Percentiles rank a stretch among this genome's conserved stretches.
These are phyloP conservation scores for Lactifluus rugatus DNA, from an alignment of 768 basidiomycete species.

Conservation along the genomic window DNA sequence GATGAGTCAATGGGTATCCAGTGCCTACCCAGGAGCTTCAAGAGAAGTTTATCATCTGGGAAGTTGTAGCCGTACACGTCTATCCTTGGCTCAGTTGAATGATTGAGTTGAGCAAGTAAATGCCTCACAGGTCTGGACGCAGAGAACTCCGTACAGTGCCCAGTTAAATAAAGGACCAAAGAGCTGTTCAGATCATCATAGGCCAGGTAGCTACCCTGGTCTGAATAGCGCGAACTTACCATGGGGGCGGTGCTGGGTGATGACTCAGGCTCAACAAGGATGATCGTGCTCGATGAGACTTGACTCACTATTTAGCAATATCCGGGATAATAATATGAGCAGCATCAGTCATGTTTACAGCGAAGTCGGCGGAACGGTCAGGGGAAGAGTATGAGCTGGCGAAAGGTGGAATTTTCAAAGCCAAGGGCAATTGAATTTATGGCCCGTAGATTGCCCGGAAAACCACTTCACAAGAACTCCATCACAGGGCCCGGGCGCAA, in stretches of 20 bases:
- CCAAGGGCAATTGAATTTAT: no score
- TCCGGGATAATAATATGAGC: no score
- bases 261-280: neutral
- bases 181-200: neutral
- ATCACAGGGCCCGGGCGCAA: no score
- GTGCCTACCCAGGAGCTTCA: neutral
- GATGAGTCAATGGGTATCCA: no score
- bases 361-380: no score
- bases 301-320: neutral
- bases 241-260: constrained; percentile 3
- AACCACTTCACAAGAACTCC: no score
- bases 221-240: neutral
- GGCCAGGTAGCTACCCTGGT: neutral
- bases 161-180: neutral
- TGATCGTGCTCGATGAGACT: no score
- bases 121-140: neutral
- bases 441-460: no score
- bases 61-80: constrained; percentile 14
- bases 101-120: no score
- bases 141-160: neutral
- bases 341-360: no score
- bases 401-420: no score
- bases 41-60: neutral
- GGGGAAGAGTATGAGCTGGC: no score
- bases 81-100: neutral